Evolutionary conservation across 192 early-diverging fungal genomes (phyloP).

Genomic region (Coemansia sp.): DNA sequence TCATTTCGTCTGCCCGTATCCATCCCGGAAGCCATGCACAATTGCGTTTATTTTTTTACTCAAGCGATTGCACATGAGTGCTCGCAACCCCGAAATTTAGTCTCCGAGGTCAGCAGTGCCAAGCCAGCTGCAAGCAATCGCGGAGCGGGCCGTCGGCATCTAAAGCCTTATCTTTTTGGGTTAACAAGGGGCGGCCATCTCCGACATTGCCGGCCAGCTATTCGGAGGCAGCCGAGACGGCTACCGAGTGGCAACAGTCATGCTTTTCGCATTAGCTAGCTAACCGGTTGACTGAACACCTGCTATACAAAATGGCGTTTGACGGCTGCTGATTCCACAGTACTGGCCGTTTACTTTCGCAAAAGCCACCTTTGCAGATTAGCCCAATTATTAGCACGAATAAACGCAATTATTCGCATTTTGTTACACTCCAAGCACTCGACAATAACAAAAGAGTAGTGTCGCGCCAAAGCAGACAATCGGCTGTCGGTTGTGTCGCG

Average conservation of each 20-base stretch:
- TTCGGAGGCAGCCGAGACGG: neutral
- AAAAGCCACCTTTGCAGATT: neutral
- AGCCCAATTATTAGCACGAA: neutral
- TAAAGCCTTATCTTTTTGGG: neutral
- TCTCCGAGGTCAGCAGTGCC: constrained; percentile 3
- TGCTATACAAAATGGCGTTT: neutral
- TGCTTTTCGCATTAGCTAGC: neutral
- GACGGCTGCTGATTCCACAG: neutral
- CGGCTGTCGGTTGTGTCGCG: neutral
- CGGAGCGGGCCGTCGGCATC: constrained; percentile 1
- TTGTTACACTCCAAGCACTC: neutral
- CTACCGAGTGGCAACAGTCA: neutral
- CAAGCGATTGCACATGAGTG: neutral
- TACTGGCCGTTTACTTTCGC: neutral
- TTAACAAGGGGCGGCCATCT: neutral
- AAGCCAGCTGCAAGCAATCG: constrained; percentile 11
- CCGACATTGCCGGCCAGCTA: neutral
- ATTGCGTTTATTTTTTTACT: neutral
- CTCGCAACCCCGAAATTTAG: neutral
- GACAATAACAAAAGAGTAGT: neutral
- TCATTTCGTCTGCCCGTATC: neutral
- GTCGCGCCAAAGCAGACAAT: neutral
- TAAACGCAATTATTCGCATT: neutral
- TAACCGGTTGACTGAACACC: neutral
- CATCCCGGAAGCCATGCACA: constrained; percentile 8